Evolutionary conservation across 768 basidiomycete species (phyloP), one percentile per base, ranked within the genome.

Genomic region (Termitomyces sp.): DNA sequence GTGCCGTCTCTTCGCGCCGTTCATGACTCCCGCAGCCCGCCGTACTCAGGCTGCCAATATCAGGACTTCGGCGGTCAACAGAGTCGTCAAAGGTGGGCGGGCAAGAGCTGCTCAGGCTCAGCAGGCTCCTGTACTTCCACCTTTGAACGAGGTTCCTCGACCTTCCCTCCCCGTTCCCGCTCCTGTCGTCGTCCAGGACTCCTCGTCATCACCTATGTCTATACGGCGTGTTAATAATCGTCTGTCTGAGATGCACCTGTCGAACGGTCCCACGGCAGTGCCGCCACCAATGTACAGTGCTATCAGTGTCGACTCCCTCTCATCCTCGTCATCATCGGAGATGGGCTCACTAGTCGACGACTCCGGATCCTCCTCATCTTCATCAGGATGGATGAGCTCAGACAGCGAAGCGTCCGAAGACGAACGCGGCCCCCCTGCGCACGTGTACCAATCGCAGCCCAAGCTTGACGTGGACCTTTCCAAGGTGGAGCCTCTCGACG

Each of bases 1-100:
- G 55, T 81, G 88, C 64, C 67, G 67, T 29, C 76, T 79, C 11
- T 95, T 97, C 74, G 81, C 78, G 11, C 86, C 90, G 3, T 87
- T 90, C 72, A 78, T 90, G 76, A 58, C 64, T 8, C 61, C 74
- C 0, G 38, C 57, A 9, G 46, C 54, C 23, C 60, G 59, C 21
- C 56, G 43, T 46, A 55, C 53, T 12, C 61, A 66, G 17, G 62
- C 47, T 27, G 71, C 67, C 31, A 81, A 75, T 63, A 74, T 76
- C 44, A 77, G 84, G 54, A 70, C 78, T 25, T 73, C 79, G 19
- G 82, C 83, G 23, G 75, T 86, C 53, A 80, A 76, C 62, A 75
- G 68, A 62, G 82, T 86, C 6, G 66, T 77, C 17, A 79, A 77
- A 66, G 83, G 82, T 0, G 72, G 81, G 19, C 75, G 73, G 50